Evolutionary conservation across 495 filamentous ascomycete genomes (phyloP).

Genomic region (Aeminium ludgeri): DNA sequence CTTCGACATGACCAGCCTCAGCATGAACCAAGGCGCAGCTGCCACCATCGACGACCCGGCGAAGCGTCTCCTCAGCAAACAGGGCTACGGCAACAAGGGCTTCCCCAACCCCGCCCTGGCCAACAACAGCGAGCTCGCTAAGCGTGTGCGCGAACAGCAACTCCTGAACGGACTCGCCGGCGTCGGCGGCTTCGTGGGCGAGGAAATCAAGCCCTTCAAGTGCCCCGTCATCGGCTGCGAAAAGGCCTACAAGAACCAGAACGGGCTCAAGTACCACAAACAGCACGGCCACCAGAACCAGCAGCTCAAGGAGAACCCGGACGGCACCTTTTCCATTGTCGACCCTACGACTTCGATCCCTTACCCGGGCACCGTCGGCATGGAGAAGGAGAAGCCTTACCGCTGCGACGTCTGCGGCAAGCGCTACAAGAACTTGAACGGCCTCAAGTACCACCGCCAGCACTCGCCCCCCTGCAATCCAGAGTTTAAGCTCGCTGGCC

Average conservation of each 20-base stretch:
- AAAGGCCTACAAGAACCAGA: conserved; percentile 99
- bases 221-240: conserved; percentile 98
- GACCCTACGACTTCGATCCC: conserved; percentile 87
- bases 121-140: conserved; percentile 56
- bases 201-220: conserved; percentile 85
- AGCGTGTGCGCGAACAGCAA: conserved; percentile 56
- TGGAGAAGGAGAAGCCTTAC: conserved; percentile 99
- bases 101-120: conserved; percentile 52
- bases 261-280: conserved; percentile 81
- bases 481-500: conserved; percentile 19
- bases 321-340: conserved; percentile 95
- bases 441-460: conserved; percentile 28
- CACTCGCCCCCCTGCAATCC: conserved; percentile 27
- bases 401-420: conserved; percentile 93
- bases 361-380: conserved; percentile 88
- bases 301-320: conserved; percentile 82
- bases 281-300: conserved; percentile 94
- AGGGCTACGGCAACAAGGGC: conserved; percentile 52
- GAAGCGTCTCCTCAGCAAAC: conserved; percentile 78
- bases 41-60: conserved; percentile 82
- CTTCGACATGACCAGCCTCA: conserved; percentile 16
- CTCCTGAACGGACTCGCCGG: conserved; percentile 38
- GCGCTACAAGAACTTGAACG: conserved; percentile 95
- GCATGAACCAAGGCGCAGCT: conserved; percentile 17
- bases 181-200: conserved; percentile 21